A percentile compares a stretch with the other conserved stretches of the same genome.
Conservation (phyloP, 176 grass and related monocot genomes). For the Ensete ventricosum region DNA sequence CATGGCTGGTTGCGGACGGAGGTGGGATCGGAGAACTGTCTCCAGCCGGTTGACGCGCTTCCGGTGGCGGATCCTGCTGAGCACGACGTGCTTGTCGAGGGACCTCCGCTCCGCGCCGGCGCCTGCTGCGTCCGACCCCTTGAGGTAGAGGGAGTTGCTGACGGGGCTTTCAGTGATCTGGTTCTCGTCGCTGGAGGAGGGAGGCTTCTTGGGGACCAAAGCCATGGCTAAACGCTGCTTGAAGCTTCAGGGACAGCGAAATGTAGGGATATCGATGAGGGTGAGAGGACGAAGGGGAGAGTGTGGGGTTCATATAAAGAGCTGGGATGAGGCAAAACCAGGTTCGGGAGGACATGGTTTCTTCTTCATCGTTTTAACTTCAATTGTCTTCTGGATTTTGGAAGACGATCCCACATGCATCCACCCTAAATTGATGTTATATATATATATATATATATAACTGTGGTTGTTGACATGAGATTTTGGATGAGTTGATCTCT, state of each 20-base stretch:
- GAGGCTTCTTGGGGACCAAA: too few species aligned
- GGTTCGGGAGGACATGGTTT: constrained; percentile 4
- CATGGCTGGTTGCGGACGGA: neutral
- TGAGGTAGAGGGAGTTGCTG: constrained; percentile 1
- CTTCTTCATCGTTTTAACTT: neutral
- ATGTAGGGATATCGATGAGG: too few species aligned
- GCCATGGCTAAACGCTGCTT: neutral
- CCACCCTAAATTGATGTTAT: too few species aligned
- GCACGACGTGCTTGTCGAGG: neutral
- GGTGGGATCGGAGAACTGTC: neutral
- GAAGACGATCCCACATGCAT: too few species aligned
- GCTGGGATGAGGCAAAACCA: neutral
- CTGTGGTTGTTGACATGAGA: too few species aligned
- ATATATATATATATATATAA: too few species aligned
- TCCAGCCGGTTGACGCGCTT: neutral
- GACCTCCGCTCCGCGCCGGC: neutral
- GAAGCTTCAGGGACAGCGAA: too few species aligned
- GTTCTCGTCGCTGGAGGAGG: neutral
- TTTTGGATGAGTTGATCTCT: too few species aligned
- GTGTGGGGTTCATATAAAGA: neutral
- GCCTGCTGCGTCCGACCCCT: neutral
- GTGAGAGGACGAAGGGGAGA: too few species aligned
- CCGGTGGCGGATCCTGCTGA: constrained; percentile 8
- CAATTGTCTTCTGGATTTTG: neutral
- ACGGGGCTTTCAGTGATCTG: neutral